A percentile compares a stretch with the other conserved stretches of the same genome.
phyloP scores from a whole-genome alignment of 2,329 filamentous ascomycete species.

The Pseudogymnoascus sp. region DNA sequence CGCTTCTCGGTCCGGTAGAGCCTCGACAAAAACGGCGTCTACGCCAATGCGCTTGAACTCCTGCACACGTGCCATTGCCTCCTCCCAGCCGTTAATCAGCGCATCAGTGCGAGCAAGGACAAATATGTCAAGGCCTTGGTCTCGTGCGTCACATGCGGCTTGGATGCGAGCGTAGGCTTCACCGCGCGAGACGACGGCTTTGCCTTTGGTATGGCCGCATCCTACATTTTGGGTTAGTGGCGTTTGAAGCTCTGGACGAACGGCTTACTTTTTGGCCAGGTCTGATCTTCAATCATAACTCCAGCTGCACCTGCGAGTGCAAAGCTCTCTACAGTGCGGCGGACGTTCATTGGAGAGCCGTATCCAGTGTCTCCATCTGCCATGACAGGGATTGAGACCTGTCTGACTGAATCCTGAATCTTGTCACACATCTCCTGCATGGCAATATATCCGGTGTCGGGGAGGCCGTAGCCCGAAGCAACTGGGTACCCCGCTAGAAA shows the following conservation, averaged over 20 bases:
- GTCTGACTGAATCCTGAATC: slow-evolving; percentile 36
- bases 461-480: slow-evolving; percentile 34
- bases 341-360: slow-evolving; percentile 41
- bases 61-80: slow-evolving; percentile 35
- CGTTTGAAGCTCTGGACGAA: background rate
- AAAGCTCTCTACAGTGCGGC: slow-evolving; percentile 37
- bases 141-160: slow-evolving; percentile 39
- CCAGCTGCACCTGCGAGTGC: slow-evolving; percentile 29
- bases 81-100: slow-evolving; percentile 37
- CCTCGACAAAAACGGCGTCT: slow-evolving; percentile 40
- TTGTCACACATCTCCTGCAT: slow-evolving; percentile 39
- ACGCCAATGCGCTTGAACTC: slow-evolving; percentile 38
- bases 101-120: slow-evolving; percentile 40
- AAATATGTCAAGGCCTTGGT: slow-evolving; percentile 39
- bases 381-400: slow-evolving; percentile 35
- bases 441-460: slow-evolving; percentile 43
- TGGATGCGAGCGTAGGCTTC: slow-evolving; percentile 41
- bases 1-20: slow-evolving; percentile 35
- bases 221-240: slow-evolving; percentile 21
- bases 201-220: slow-evolving; percentile 41
- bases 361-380: slow-evolving; percentile 43
- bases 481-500: slow-evolving; percentile 39
- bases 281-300: slow-evolving; percentile 41
- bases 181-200: slow-evolving; percentile 37
- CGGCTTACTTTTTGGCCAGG: slow-evolving; percentile 39